phyloP scores from a whole-genome alignment of 148 eudicot species.

The Cornus kousa region DNA sequence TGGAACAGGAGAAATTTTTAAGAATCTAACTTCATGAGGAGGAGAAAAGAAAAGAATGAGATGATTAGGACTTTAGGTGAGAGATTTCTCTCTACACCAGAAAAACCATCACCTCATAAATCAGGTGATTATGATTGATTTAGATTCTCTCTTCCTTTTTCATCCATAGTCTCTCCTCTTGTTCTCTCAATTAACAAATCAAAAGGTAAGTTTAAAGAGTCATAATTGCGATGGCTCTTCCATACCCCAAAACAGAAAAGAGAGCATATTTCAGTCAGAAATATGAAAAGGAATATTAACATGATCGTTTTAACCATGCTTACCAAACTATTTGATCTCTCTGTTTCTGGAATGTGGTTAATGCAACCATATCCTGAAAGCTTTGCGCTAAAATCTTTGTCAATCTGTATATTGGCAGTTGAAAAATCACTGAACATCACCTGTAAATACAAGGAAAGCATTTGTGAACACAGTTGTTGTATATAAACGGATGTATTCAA shows the following conservation, averaged over 20 bases:
- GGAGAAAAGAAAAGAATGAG: too few relatives aligned
- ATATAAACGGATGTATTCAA: too few relatives aligned
- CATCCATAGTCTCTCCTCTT: too few relatives aligned
- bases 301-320: constrained; percentile 16
- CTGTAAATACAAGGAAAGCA: constrained; percentile 32
- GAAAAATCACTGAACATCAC: constrained; percentile 96
- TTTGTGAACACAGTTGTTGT: neutral
- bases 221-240: neutral
- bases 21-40: neutral
- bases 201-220: too few relatives aligned
- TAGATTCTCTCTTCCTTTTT: too few relatives aligned
- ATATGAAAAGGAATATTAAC: neutral
- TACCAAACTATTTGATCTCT: constrained; percentile 49
- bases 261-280: too few relatives aligned
- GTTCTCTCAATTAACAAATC: too few relatives aligned
- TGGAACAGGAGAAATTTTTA: too few relatives aligned
- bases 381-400: constrained; percentile 92
- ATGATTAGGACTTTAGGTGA: too few relatives aligned
- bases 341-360: constrained; percentile 65
- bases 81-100: too few relatives aligned
- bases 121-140: neutral
- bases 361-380: constrained; percentile 95
- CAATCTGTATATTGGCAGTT: constrained; percentile 88
- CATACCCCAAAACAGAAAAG: neutral
- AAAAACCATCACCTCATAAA: too few relatives aligned